These are phyloP conservation scores for Tetracentron sinense DNA, from an alignment of 164 flowering plant species.

Conservation along the genomic window DNA sequence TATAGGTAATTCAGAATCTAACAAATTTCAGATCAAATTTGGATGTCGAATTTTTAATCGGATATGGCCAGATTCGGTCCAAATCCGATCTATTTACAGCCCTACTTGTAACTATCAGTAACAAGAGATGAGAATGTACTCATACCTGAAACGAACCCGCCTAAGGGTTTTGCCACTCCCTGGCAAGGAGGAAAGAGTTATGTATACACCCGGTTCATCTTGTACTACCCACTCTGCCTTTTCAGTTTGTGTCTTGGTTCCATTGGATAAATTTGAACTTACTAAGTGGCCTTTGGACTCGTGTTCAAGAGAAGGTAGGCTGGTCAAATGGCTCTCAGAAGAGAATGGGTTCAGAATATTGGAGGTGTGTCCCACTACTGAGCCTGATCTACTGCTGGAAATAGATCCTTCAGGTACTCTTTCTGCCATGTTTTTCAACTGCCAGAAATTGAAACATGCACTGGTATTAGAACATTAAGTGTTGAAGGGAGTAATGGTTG, in stretches of 20 bases:
- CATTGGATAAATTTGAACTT: constrained; percentile 24
- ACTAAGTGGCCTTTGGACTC: constrained; percentile 29
- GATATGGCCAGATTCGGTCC: no score
- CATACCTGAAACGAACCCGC: constrained; percentile 93
- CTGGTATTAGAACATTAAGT: constrained; percentile 2
- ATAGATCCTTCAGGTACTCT: constrained; percentile 32
- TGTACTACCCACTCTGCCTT: constrained; percentile 60
- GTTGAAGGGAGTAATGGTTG: neutral
- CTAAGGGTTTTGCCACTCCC: constrained; percentile 69
- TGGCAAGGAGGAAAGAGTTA: constrained; percentile 55
- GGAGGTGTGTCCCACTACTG: constrained; percentile 17
- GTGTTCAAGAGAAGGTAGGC: constrained; percentile 24
- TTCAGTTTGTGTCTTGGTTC: constrained; percentile 35
- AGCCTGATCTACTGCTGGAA: constrained; percentile 15
- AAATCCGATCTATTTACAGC: no score
- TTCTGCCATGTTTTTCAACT: constrained; percentile 71
- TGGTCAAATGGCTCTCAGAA: constrained; percentile 29
- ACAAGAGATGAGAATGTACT: neutral
- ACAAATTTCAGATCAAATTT: no score
- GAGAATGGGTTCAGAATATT: constrained; percentile 9
- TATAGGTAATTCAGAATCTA: no score
- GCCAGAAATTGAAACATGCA: constrained; percentile 20
- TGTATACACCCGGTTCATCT: constrained; percentile 79
- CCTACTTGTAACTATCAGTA: neutral
- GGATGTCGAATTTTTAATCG: no score